Evolutionary conservation across 305 asterid genomes (phyloP).

Genomic region (Stenogyne calaminthoides): DNA sequence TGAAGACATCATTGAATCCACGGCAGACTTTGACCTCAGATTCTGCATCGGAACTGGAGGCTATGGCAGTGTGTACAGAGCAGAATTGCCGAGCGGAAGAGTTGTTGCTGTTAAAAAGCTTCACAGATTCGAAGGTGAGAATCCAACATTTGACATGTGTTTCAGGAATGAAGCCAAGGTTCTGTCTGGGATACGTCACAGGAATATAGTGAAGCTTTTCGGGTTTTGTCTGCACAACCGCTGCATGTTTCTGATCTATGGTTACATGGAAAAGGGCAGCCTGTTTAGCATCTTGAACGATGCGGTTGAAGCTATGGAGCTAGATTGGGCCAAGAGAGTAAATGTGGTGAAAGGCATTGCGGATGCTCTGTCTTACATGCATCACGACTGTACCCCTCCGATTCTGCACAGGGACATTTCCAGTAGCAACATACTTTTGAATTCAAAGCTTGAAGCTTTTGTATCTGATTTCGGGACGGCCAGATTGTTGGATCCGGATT

Average conservation of each 20-base stretch:
- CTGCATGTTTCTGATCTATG: slow-evolving; percentile 5
- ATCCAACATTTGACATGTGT: background rate
- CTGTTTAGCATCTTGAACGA: background rate
- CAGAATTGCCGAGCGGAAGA: background rate
- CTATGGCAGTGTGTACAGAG: too few species aligned
- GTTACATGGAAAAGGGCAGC: slow-evolving; percentile 12
- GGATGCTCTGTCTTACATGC: slow-evolving; percentile 38
- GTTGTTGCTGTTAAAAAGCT: slow-evolving; percentile 31
- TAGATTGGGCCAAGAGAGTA: slow-evolving; percentile 11
- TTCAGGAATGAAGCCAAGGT: slow-evolving; percentile 15
- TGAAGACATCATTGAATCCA: too few species aligned
- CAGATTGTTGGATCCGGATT: too few species aligned
- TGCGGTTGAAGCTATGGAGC: background rate
- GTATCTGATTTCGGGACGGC: too few species aligned
- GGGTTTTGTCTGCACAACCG: too few species aligned
- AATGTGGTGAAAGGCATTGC: slow-evolving; percentile 21
- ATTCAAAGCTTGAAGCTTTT: slow-evolving; percentile 32
- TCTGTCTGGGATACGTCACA: background rate
- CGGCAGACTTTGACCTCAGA: too few species aligned
- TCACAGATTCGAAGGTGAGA: slow-evolving; percentile 23
- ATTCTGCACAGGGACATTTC: slow-evolving; percentile 42
- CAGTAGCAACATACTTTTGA: slow-evolving; percentile 33
- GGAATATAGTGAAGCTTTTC: slow-evolving; percentile 3
- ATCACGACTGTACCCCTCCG: slow-evolving; percentile 37
- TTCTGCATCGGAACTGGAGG: too few species aligned